Percentiles rank a stretch among this genome's conserved stretches.
phyloP scores from a whole-genome alignment of 78 protist species.

The Protostelium mycophagum region DNA sequence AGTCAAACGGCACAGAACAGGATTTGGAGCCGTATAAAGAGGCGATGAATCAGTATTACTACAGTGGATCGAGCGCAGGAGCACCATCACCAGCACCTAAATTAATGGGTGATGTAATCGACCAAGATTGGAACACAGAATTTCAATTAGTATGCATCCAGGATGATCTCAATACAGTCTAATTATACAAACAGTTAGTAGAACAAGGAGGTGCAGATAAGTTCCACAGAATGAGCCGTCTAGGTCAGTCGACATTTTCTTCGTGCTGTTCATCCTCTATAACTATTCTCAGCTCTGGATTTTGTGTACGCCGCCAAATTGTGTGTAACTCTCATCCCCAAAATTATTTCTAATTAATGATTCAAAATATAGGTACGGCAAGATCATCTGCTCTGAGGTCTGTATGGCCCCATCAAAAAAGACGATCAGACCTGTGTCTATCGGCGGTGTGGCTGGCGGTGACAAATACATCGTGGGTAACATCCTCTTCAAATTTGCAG shows the following conservation, averaged over 20 bases:
- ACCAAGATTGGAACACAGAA: not conserved
- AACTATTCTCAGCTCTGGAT: not conserved
- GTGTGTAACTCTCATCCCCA: no score
- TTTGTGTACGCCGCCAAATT: not conserved
- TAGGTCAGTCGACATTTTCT: not conserved
- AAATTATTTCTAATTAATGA: not conserved
- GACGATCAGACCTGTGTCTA: not conserved
- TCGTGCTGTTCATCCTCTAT: not conserved
- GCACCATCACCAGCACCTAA: not conserved
- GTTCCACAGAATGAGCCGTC: not conserved
- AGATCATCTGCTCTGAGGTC: not conserved
- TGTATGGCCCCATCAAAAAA: not conserved
- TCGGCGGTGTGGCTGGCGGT: constrained; percentile 64
- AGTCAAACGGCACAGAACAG: not conserved
- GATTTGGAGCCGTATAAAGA: not conserved
- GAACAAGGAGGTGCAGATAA: not conserved
- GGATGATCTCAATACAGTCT: not conserved
- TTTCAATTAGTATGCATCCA: not conserved
- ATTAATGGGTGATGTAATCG: not conserved
- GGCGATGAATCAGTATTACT: not conserved
- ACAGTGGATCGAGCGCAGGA: not conserved
- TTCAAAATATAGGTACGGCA: not conserved
- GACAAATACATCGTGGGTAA: constrained; percentile 53
- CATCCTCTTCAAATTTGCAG: constrained; percentile 34
- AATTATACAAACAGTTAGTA: not conserved